Conservation (phyloP, 345 rosid species). For the Hirschfeldia incana region DNA sequence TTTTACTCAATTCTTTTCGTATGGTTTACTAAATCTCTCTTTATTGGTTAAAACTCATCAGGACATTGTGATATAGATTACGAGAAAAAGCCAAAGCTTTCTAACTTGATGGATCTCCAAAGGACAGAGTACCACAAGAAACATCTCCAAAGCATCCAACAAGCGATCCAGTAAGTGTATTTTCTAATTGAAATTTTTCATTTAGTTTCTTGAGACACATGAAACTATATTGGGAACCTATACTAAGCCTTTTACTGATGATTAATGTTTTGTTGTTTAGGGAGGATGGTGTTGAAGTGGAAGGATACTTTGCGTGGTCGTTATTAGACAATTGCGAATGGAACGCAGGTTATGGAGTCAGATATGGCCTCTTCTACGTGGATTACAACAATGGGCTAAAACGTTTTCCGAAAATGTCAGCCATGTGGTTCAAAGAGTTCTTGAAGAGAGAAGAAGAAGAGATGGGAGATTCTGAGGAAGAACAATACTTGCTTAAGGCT, state of each 20-base stretch:
- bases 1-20: background rate
- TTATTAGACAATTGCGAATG: background rate
- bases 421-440: background rate
- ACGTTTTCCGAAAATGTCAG: background rate
- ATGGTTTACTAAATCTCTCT: background rate
- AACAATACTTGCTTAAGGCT: background rate
- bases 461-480: background rate
- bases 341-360: background rate
- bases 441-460: background rate
- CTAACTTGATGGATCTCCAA: background rate
- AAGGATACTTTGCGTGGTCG: background rate
- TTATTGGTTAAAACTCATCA: background rate
- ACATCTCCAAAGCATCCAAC: constrained; percentile 1
- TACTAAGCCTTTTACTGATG: background rate
- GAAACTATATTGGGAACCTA: background rate
- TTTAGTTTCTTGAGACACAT: background rate
- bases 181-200: background rate
- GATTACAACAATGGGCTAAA: background rate
- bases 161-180: background rate
- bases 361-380: background rate
- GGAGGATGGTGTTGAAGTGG: background rate
- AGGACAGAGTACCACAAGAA: background rate
- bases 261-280: background rate
- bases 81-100: background rate
- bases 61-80: background rate